phyloP scores from a whole-genome alignment of 371 early-diverging fungal species.

The Mortierella sp. region DNA sequence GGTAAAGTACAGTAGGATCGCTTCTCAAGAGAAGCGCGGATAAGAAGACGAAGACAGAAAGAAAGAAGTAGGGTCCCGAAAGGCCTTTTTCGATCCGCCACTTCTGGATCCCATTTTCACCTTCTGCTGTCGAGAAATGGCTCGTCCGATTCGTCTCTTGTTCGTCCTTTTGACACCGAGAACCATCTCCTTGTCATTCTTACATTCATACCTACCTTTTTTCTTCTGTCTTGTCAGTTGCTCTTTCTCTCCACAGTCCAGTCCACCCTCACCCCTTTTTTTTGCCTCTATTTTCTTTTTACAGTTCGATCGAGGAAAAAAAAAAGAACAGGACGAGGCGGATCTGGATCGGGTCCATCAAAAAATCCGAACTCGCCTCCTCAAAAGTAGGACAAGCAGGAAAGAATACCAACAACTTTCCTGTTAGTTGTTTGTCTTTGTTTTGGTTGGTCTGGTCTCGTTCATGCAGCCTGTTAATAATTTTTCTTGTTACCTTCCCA shows the following conservation, averaged over 20 bases:
- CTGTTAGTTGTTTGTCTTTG: background rate
- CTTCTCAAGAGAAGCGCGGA: background rate
- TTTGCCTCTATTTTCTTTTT: too few relatives aligned
- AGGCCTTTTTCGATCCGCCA: background rate
- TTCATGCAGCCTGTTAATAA: background rate
- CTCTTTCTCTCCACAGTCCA: too few relatives aligned
- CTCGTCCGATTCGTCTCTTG: background rate
- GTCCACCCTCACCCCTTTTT: background rate
- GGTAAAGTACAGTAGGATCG: too few relatives aligned
- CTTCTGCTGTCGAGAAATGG: background rate
- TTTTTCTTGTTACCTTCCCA: background rate
- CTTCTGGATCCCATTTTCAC: background rate
- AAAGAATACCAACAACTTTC: background rate
- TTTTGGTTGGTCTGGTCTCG: background rate
- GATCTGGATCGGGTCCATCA: constrained; percentile 1
- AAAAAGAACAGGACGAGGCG: background rate
- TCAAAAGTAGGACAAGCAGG: background rate
- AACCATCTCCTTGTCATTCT: too few relatives aligned
- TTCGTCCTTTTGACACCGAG: background rate
- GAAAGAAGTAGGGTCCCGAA: background rate
- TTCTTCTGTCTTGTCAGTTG: background rate
- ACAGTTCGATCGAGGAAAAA: background rate
- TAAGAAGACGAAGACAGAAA: too few relatives aligned
- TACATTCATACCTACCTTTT: background rate
- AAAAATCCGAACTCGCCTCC: background rate